phyloP scores from a whole-genome alignment of 2,329 filamentous ascomycete genomes.

The Penicillium brasilianum region DNA sequence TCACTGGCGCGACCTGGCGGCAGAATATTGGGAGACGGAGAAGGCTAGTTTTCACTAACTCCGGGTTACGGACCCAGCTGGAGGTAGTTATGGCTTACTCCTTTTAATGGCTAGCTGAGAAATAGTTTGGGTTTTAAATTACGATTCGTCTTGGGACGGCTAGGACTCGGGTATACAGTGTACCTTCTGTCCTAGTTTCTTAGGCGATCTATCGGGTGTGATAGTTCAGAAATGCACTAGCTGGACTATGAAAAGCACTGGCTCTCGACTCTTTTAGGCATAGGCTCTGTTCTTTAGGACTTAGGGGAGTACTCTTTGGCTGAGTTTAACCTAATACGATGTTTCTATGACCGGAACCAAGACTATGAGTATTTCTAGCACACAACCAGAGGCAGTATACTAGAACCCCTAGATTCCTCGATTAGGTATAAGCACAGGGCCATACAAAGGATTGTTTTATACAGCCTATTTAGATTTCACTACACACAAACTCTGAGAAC shows the following conservation, averaged over 20 bases:
- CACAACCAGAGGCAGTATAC: background rate
- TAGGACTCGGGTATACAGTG: background rate
- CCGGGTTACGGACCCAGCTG: background rate
- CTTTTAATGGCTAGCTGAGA: background rate
- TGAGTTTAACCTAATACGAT: background rate
- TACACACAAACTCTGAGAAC: background rate
- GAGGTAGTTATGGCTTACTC: background rate
- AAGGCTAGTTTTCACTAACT: conserved; percentile 6
- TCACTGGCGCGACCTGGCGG: conserved; percentile 22
- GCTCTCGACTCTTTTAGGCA: background rate
- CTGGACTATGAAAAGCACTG: background rate
- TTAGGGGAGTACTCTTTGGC: background rate
- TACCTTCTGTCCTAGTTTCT: background rate
- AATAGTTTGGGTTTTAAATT: background rate
- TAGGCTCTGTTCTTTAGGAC: background rate
- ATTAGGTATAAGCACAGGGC: background rate
- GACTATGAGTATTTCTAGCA: background rate
- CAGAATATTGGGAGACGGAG: conserved; percentile 3
- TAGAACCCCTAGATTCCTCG: background rate
- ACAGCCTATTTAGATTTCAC: too few relatives aligned
- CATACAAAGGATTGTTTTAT: background rate
- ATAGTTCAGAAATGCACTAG: conserved; percentile 6
- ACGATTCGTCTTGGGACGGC: background rate
- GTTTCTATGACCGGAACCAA: background rate
- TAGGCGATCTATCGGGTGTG: background rate